Conservation (phyloP, 768 basidiomycete genomes). For the Pisolithus orientalis region DNA sequence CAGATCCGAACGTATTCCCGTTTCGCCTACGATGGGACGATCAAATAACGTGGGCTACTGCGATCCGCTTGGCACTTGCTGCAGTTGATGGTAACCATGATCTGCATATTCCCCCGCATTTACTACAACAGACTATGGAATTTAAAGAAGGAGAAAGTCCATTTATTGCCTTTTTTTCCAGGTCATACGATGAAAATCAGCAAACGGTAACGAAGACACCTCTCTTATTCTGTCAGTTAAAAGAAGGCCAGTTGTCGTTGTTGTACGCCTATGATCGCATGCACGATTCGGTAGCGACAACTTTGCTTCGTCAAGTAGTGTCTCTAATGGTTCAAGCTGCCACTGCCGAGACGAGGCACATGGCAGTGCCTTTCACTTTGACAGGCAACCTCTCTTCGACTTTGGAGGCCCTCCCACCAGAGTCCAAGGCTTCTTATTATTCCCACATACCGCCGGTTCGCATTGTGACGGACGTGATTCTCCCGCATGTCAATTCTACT, state of each 20-base stretch:
- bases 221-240: slow-evolving; percentile 7
- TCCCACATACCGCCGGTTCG: slow-evolving; percentile 12
- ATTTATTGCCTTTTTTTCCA: slow-evolving; percentile 12
- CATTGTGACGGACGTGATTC: slow-evolving; percentile 20
- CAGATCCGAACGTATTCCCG: slow-evolving; percentile 1
- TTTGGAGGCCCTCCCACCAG: slow-evolving; percentile 8
- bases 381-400: slow-evolving; percentile 11
- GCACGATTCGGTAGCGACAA: slow-evolving; percentile 6
- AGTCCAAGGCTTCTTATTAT: slow-evolving; percentile 6
- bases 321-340: slow-evolving; percentile 2
- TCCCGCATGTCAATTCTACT: slow-evolving; percentile 11
- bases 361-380: slow-evolving; percentile 7
- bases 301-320: slow-evolving; percentile 15
- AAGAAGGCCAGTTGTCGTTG: slow-evolving; percentile 9
- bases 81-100: slow-evolving; percentile 3
- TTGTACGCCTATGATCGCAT: slow-evolving; percentile 9
- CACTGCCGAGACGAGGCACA: slow-evolving; percentile 3
- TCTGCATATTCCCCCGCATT: not conserved
- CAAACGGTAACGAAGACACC: not conserved
- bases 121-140: not conserved
- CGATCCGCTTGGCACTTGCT: slow-evolving; percentile 5
- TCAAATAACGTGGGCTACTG: slow-evolving; percentile 10
- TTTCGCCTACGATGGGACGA: slow-evolving; percentile 15
- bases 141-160: slow-evolving; percentile 3
- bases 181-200: slow-evolving; percentile 1